Percentiles rank a stretch among this genome's conserved stretches.
phyloP scores from a whole-genome alignment of 2,329 filamentous ascomycete genomes.

The Diaporthe amygdali region DNA sequence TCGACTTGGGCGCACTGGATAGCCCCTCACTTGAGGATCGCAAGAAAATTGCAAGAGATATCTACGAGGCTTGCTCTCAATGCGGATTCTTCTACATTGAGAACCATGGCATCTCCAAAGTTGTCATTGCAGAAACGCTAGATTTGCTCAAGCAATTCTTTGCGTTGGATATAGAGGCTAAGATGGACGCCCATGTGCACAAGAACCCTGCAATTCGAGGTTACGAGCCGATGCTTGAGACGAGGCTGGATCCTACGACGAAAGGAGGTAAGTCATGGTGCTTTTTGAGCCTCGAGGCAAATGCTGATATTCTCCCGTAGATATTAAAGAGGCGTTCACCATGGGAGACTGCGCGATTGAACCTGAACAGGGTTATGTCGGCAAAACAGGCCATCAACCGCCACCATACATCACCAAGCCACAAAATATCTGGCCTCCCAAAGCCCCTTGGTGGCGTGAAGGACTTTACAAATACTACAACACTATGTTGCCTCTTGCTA shows the following conservation, averaged over 20 bases:
- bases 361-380: slow-evolving; percentile 40
- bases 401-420: slow-evolving; percentile 34
- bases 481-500: slow-evolving; percentile 34
- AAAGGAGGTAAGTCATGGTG: slow-evolving; percentile 31
- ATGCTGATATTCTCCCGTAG: slow-evolving; percentile 8
- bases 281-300: background rate
- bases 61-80: slow-evolving; percentile 33
- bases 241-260: slow-evolving; percentile 36
- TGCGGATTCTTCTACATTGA: slow-evolving; percentile 39
- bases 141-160: slow-evolving; percentile 36
- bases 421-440: slow-evolving; percentile 40
- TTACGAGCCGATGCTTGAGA: slow-evolving; percentile 41
- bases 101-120: slow-evolving; percentile 36
- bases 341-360: slow-evolving; percentile 43
- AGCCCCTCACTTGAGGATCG: slow-evolving; percentile 29
- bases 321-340: slow-evolving; percentile 40
- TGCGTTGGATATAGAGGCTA: slow-evolving; percentile 34
- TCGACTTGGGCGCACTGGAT: slow-evolving; percentile 35
- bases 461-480: slow-evolving; percentile 41
- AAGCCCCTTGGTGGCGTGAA: slow-evolving; percentile 38
- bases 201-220: slow-evolving; percentile 41
- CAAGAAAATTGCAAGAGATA: slow-evolving; percentile 31
- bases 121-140: slow-evolving; percentile 30
- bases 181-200: slow-evolving; percentile 41
- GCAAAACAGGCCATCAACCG: slow-evolving; percentile 32